Evolutionary conservation across 2,329 filamentous ascomycete species (phyloP).

Genomic region (Lachnellula arida): DNA sequence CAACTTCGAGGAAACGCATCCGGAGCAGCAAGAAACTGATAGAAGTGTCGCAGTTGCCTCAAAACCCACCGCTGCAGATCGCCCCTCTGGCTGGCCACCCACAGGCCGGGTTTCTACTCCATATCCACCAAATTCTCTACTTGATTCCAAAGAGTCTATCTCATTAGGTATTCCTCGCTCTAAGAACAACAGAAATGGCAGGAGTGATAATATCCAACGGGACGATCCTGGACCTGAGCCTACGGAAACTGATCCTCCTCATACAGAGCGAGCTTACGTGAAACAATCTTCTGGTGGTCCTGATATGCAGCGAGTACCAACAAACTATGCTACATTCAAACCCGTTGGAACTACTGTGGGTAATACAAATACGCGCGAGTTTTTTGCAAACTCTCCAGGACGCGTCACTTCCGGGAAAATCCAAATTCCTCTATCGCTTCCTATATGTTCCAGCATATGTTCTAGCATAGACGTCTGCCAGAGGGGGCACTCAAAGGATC

Average conservation of each 20-base stretch:
- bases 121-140: conserved; percentile 11
- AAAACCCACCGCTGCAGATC: background rate
- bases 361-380: background rate
- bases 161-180: background rate
- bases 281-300: background rate
- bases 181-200: conserved; percentile 4
- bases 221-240: conserved; percentile 18
- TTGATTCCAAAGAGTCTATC: conserved; percentile 9
- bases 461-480: conserved; percentile 10
- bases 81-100: conserved; percentile 3
- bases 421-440: background rate
- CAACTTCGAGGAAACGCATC: conserved; percentile 3
- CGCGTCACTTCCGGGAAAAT: background rate
- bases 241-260: conserved; percentile 5
- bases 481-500: conserved; percentile 16
- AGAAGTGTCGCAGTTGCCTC: conserved; percentile 1
- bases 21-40: background rate
- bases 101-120: conserved; percentile 14
- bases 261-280: background rate
- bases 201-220: conserved; percentile 6
- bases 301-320: background rate
- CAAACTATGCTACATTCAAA: background rate
- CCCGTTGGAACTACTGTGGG: background rate
- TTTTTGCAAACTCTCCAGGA: background rate
- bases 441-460: background rate